Percentiles rank a stretch among this genome's conserved stretches.
phyloP scores from a whole-genome alignment of 140 eudicot species.

The Stevia rebaudiana region DNA sequence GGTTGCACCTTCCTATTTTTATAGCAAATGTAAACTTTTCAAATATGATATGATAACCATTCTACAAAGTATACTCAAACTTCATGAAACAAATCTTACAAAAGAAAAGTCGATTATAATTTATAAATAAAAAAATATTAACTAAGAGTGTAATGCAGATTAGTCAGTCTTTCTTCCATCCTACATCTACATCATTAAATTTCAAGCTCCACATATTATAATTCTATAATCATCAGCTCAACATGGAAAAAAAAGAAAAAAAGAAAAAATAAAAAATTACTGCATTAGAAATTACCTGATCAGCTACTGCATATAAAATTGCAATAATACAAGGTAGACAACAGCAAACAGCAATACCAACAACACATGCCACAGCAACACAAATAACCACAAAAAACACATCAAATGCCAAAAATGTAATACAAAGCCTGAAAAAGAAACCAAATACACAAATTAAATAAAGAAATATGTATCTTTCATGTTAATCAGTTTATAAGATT shows the following conservation, averaged over 20 bases:
- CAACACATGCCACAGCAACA: conserved; percentile 86
- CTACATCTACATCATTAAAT: neutral
- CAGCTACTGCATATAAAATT: conserved; percentile 88
- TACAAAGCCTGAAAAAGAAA: conserved; percentile 65
- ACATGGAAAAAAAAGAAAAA: neutral
- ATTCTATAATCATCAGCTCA: neutral
- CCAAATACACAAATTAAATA: neutral
- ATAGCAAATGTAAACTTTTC: neutral
- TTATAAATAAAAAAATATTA: no score
- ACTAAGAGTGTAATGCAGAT: neutral
- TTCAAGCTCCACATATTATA: neutral
- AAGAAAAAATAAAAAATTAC: neutral
- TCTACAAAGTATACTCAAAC: conserved; percentile 6
- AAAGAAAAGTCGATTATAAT: neutral
- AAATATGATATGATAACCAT: neutral
- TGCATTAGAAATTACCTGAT: conserved; percentile 57
- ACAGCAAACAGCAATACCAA: conserved; percentile 98
- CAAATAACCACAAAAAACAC: conserved; percentile 92
- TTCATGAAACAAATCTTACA: neutral
- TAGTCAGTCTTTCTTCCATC: neutral
- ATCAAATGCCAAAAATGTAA: conserved; percentile 92
- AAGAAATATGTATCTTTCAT: neutral
- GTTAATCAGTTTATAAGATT: neutral
- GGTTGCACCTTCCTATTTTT: conserved; percentile 90
- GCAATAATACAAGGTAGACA: conserved; percentile 98